Conservation (phyloP, 768 basidiomycete species). For the Arthromyces matolae region DNA sequence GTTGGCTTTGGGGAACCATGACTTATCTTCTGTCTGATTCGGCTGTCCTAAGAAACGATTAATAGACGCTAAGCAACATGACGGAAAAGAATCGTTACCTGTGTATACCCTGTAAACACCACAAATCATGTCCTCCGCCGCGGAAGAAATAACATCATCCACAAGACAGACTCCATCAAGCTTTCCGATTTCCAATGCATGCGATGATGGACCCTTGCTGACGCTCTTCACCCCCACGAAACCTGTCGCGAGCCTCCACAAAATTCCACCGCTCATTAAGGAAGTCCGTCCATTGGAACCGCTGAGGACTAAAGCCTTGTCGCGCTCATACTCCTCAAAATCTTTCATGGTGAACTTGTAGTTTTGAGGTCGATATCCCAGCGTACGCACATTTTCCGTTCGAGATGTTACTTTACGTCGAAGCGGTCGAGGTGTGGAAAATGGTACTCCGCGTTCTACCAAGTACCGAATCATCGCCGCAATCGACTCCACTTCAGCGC, state of each 20-base stretch:
- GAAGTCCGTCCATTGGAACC: too few species aligned
- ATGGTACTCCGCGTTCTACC: not conserved
- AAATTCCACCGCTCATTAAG: constrained; percentile 1
- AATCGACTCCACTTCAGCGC: not conserved
- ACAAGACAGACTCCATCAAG: not conserved
- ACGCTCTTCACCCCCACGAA: not conserved
- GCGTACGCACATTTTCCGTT: not conserved
- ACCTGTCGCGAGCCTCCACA: constrained; percentile 8
- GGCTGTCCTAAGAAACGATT: not conserved
- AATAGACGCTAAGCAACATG: too few species aligned
- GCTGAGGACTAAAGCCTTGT: too few species aligned
- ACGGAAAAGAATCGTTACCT: too few species aligned
- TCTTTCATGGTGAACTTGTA: not conserved
- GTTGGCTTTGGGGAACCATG: constrained; percentile 4
- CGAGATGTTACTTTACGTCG: not conserved
- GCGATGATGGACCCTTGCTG: not conserved
- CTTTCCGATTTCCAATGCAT: not conserved
- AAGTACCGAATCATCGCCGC: constrained; percentile 2
- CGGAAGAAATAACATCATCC: not conserved
- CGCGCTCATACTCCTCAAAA: too few species aligned
- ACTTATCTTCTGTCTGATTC: constrained; percentile 2
- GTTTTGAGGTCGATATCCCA: not conserved
- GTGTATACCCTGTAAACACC: constrained; percentile 6
- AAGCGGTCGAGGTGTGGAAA: constrained; percentile 4
- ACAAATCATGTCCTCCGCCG: not conserved